Evolutionary conservation across 1,139 yeast species (phyloP).

Genomic region (Suhomyces bribrorum): DNA sequence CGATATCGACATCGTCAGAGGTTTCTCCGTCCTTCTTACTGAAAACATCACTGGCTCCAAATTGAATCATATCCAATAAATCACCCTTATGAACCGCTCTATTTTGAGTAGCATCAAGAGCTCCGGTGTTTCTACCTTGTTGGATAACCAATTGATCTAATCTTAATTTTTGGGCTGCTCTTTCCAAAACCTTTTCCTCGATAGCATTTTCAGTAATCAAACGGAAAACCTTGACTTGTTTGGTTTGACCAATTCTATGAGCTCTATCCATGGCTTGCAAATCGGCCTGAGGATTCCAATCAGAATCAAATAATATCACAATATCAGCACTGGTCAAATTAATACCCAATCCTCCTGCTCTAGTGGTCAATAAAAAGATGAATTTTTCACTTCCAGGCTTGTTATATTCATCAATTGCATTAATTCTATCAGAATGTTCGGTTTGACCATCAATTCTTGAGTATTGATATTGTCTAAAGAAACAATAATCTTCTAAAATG

Average conservation of each 20-base stretch:
- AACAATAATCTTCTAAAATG: slow-evolving; percentile 76
- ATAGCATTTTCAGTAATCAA: slow-evolving; percentile 79
- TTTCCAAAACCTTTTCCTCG: slow-evolving; percentile 76
- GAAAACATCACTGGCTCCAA: slow-evolving; percentile 72
- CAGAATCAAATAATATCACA: slow-evolving; percentile 73
- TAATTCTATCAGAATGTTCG: slow-evolving; percentile 72
- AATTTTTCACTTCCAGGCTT: slow-evolving; percentile 69
- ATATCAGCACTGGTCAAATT: slow-evolving; percentile 76
- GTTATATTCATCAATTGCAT: slow-evolving; percentile 76
- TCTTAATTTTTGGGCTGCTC: slow-evolving; percentile 77
- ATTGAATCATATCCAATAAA: slow-evolving; percentile 75
- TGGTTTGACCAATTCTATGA: slow-evolving; percentile 82
- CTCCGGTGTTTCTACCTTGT: slow-evolving; percentile 58
- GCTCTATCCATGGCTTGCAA: slow-evolving; percentile 89
- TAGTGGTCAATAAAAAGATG: slow-evolving; percentile 69
- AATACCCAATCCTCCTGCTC: slow-evolving; percentile 89
- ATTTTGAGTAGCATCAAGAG: slow-evolving; percentile 35
- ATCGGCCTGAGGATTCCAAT: slow-evolving; percentile 90
- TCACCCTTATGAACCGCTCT: slow-evolving; percentile 65
- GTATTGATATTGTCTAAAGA: slow-evolving; percentile 64
- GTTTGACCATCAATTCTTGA: slow-evolving; percentile 85
- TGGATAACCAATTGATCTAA: slow-evolving; percentile 81
- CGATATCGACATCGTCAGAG: slow-evolving; percentile 61
- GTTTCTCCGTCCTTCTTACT: slow-evolving; percentile 23
- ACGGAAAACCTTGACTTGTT: slow-evolving; percentile 76